Percentiles rank a stretch among this genome's conserved stretches.
These are phyloP conservation scores for Pichia sp. DNA, from an alignment of 1,139 yeast species.

Conservation along the genomic window DNA sequence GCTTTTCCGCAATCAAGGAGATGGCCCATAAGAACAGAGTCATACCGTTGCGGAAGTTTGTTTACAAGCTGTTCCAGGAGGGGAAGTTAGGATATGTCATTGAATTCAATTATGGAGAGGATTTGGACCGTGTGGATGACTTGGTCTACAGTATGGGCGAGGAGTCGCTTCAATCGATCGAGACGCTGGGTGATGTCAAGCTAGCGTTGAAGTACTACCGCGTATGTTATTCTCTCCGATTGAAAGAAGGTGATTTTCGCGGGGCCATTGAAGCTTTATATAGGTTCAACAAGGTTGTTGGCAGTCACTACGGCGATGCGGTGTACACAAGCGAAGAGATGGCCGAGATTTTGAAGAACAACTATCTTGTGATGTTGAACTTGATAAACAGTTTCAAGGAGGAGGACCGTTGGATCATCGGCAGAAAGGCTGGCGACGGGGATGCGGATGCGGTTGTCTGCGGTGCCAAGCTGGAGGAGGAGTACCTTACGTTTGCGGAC, in stretches of 20 bases:
- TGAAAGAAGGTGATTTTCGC: conserved; percentile 42
- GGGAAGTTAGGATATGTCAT: conserved; percentile 23
- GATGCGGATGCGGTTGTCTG: conserved; percentile 17
- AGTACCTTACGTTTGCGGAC: conserved; percentile 15
- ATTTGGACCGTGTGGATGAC: conserved; percentile 29
- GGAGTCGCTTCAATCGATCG: conserved; percentile 4
- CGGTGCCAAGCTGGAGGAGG: conserved; percentile 22
- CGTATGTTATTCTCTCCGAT: conserved; percentile 53
- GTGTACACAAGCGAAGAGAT: neutral
- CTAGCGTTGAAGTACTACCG: conserved; percentile 44
- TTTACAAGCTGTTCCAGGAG: conserved; percentile 28
- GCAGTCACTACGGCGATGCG: conserved; percentile 11
- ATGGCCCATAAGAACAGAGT: conserved; percentile 23
- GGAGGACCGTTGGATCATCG: conserved; percentile 35
- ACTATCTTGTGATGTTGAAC: conserved; percentile 45
- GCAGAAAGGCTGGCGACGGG: conserved; percentile 7
- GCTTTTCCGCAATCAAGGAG: conserved; percentile 26
- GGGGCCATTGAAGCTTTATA: conserved; percentile 57
- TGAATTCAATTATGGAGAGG: conserved; percentile 28
- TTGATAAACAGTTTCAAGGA: conserved; percentile 42
- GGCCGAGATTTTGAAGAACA: conserved; percentile 17
- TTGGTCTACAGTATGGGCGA: conserved; percentile 30
- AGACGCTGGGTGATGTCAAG: conserved; percentile 22
- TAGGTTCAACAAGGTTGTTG: conserved; percentile 41
- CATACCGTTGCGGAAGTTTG: conserved; percentile 27